phyloP scores from a whole-genome alignment of 805 yeast species.

The Wickerhamiella slavikovae region DNA sequence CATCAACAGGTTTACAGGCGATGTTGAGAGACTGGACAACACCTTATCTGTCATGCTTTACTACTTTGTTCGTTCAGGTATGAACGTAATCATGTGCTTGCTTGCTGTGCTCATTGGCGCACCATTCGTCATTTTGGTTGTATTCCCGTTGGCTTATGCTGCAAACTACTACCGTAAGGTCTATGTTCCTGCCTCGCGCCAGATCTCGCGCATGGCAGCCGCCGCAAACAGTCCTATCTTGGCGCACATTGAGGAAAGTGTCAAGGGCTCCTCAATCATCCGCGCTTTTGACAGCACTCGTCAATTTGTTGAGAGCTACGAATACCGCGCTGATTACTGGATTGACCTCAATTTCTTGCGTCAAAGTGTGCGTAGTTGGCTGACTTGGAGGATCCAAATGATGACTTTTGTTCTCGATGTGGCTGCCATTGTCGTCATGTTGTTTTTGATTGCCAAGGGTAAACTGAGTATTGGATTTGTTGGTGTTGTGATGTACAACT shows the following conservation, averaged over 20 bases:
- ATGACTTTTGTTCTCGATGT: slow-evolving; percentile 66
- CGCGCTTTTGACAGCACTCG: slow-evolving; percentile 46
- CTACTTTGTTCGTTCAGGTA: slow-evolving; percentile 29
- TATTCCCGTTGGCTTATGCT: slow-evolving; percentile 32
- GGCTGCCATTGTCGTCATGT: slow-evolving; percentile 57
- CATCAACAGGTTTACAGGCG: slow-evolving; percentile 61
- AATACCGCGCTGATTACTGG: slow-evolving; percentile 13
- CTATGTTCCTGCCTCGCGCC: slow-evolving; percentile 52
- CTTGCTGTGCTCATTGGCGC: slow-evolving; percentile 40
- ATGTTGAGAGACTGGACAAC: slow-evolving; percentile 53
- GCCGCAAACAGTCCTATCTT: slow-evolving; percentile 55
- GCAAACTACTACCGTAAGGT: slow-evolving; percentile 48
- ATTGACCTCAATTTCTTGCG: slow-evolving; percentile 39
- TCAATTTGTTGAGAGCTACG: slow-evolving; percentile 29
- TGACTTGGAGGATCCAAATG: slow-evolving; percentile 70
- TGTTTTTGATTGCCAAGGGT: slow-evolving; percentile 37
- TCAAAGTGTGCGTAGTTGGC: slow-evolving; percentile 75
- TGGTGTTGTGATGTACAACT: slow-evolving; percentile 75
- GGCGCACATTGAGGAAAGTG: slow-evolving; percentile 64
- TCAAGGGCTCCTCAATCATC: slow-evolving; percentile 56
- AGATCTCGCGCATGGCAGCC: slow-evolving; percentile 50
- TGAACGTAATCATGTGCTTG: slow-evolving; percentile 33
- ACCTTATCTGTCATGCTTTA: slow-evolving; percentile 41
- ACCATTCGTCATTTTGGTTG: slow-evolving; percentile 44
- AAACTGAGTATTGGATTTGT: slow-evolving; percentile 62